Evolutionary conservation across 768 basidiomycete species (phyloP).

Genomic region (Rhizopogon rudus): DNA sequence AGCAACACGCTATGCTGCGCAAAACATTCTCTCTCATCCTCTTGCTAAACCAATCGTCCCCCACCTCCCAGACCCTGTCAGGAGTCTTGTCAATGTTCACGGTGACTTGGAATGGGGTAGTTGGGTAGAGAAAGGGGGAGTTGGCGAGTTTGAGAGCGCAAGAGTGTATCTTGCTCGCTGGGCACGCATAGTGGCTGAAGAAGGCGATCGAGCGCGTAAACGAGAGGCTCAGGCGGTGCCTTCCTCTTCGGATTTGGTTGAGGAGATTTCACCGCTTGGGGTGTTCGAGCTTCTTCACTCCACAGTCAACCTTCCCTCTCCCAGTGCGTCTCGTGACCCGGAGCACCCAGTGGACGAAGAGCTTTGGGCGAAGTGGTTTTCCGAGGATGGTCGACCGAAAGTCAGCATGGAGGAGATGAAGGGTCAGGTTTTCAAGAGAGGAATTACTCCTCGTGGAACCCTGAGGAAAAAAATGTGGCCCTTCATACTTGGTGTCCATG

Average conservation of each 20-base stretch:
- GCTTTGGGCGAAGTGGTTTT: conserved; percentile 79
- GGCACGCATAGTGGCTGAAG: conserved; percentile 97
- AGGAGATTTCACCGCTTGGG: conserved; percentile 72
- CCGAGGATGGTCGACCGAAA: conserved; percentile 59
- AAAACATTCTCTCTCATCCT: conserved; percentile 92
- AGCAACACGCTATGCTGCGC: conserved; percentile 88
- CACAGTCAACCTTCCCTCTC: conserved; percentile 74
- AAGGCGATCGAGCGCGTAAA: conserved; percentile 85
- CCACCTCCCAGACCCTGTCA: conserved; percentile 92
- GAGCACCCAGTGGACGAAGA: conserved; percentile 67
- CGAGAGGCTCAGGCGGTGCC: conserved; percentile 72
- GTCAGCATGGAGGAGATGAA: conserved; percentile 66
- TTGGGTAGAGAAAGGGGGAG: conserved; percentile 89
- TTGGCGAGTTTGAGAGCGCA: conserved; percentile 95
- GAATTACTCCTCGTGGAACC: conserved; percentile 47
- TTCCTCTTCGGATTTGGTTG: conserved; percentile 41
- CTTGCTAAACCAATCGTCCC: conserved; percentile 95
- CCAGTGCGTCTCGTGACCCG: conserved; percentile 80
- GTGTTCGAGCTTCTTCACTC: conserved; percentile 85
- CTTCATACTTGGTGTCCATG: conserved; percentile 77
- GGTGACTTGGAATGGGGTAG: conserved; percentile 93
- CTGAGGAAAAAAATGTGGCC: conserved; percentile 84
- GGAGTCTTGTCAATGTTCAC: conserved; percentile 81
- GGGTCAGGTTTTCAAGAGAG: conserved; percentile 74
- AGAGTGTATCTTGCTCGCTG: conserved; percentile 94